These are phyloP conservation scores for Scedosporium apiospermum DNA, from an alignment of 2,329 filamentous ascomycete genomes.

Conservation along the genomic window DNA sequence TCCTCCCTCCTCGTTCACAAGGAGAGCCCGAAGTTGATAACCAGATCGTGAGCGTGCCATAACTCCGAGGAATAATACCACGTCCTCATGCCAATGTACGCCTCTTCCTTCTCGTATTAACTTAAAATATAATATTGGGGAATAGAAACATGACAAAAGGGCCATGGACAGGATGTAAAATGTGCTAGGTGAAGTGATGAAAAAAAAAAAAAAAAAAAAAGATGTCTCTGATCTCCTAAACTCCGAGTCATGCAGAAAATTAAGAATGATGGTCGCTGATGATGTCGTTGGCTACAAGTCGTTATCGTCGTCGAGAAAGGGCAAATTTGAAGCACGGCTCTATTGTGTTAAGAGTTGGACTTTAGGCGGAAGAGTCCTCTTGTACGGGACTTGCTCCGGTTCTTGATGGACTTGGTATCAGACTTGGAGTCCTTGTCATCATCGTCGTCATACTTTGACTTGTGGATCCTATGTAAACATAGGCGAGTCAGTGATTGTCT, in stretches of 20 bases:
- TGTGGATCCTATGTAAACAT: slow-evolving; percentile 68
- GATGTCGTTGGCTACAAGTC: slow-evolving; percentile 10
- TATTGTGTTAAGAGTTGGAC: slow-evolving; percentile 15
- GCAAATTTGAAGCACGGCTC: not conserved
- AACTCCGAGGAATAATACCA: not conserved
- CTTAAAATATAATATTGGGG: not conserved
- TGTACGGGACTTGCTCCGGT: slow-evolving; percentile 66
- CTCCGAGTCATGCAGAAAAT: slow-evolving; percentile 1
- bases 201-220: no score
- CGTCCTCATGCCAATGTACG: not conserved
- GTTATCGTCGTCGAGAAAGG: slow-evolving; percentile 11
- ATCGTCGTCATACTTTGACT: slow-evolving; percentile 79
- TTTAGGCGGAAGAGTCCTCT: slow-evolving; percentile 59
- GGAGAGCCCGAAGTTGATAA: not conserved
- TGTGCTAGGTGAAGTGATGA: not conserved
- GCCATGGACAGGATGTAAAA: not conserved
- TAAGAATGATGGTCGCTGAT: slow-evolving; percentile 6
- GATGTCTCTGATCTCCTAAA: not conserved
- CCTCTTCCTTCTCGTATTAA: not conserved
- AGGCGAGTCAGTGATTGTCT: not conserved
- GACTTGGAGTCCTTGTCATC: slow-evolving; percentile 29
- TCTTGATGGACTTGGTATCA: slow-evolving; percentile 57
- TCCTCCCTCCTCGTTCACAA: not conserved
- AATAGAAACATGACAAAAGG: not conserved
- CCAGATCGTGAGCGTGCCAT: not conserved